Percentiles rank a stretch among this genome's conserved stretches.
Conservation (phyloP, 2,329 filamentous ascomycete species). For the Fonsecaea erecta region DNA sequence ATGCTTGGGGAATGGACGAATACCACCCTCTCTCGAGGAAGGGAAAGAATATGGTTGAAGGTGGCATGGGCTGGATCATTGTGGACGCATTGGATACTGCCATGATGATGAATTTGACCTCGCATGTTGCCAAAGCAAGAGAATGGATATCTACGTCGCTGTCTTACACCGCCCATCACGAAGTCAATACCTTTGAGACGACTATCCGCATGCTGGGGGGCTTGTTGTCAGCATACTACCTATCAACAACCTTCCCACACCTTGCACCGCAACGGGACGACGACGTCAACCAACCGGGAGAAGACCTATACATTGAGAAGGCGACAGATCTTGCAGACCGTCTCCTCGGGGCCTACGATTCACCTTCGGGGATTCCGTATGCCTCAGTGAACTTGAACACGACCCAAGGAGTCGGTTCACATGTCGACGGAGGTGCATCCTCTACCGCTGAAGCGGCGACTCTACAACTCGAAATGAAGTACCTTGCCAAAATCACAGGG, state of each 20-base stretch:
- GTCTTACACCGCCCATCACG: conserved; percentile 80
- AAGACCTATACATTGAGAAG: conserved; percentile 95
- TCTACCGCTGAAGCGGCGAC: conserved; percentile 93
- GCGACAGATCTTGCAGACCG: conserved; percentile 90
- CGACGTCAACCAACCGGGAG: conserved; percentile 72
- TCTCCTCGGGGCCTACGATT: conserved; percentile 84
- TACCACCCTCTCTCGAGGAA: conserved; percentile 82
- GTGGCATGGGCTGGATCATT: conserved; percentile 97
- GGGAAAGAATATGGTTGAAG: conserved; percentile 80
- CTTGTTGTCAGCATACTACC: conserved; percentile 87
- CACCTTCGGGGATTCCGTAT: conserved; percentile 81
- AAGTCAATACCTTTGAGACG: conserved; percentile 97
- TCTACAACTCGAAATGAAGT: conserved; percentile 95
- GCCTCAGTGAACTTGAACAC: conserved; percentile 87
- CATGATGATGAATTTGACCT: conserved; percentile 97
- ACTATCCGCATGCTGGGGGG: conserved; percentile 97
- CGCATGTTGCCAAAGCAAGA: conserved; percentile 78
- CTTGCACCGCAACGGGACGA: conserved; percentile 75
- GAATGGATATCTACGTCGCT: conserved; percentile 84
- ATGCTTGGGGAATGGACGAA: conserved; percentile 95
- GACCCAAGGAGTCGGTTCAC: conserved; percentile 75
- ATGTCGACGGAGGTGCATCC: conserved; percentile 82
- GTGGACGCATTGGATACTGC: conserved; percentile 94
- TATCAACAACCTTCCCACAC: conserved; percentile 82
- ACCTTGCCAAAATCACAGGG: conserved; percentile 90